Conservation (phyloP, 306 rosid species). For the Prunus fruticosa region DNA sequence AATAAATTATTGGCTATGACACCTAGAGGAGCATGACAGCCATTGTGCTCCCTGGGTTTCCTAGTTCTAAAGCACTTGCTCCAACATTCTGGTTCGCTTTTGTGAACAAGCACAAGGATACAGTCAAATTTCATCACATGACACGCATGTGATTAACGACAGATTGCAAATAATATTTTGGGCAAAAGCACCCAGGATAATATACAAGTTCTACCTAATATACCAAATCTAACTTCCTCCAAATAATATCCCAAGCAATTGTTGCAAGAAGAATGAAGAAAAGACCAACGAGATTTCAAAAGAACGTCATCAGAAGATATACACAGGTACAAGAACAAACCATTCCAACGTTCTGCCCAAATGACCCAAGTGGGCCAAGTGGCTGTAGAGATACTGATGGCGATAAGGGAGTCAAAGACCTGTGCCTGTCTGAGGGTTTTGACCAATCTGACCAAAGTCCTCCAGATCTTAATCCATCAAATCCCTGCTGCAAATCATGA, state of each 20-base stretch:
- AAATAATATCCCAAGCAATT: background rate
- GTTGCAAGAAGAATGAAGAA: background rate
- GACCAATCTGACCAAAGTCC: slow-evolving; percentile 81
- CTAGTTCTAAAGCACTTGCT: slow-evolving; percentile 2
- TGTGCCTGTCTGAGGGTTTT: slow-evolving; percentile 67
- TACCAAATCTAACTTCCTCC: background rate
- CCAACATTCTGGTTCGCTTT: background rate
- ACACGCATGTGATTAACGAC: background rate
- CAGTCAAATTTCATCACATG: background rate
- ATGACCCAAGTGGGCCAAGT: slow-evolving; percentile 60
- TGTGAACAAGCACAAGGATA: background rate
- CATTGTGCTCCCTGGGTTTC: background rate
- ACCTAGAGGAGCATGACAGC: background rate
- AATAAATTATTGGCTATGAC: background rate
- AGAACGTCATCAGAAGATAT: slow-evolving; percentile 4
- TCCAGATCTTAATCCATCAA: slow-evolving; percentile 66
- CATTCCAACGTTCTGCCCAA: slow-evolving; percentile 70
- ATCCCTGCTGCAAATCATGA: slow-evolving; percentile 78
- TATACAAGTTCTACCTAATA: background rate
- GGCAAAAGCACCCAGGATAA: background rate
- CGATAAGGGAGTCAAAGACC: slow-evolving; percentile 59
- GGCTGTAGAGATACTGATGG: slow-evolving; percentile 81
- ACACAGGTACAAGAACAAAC: slow-evolving; percentile 51
- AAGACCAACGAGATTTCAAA: slow-evolving; percentile 7
- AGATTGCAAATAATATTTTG: background rate